Percentiles rank a stretch among this genome's conserved stretches.
Evolutionary conservation across 2,329 filamentous ascomycete genomes (phyloP).

Genomic region (Scedosporium aurantiacum): DNA sequence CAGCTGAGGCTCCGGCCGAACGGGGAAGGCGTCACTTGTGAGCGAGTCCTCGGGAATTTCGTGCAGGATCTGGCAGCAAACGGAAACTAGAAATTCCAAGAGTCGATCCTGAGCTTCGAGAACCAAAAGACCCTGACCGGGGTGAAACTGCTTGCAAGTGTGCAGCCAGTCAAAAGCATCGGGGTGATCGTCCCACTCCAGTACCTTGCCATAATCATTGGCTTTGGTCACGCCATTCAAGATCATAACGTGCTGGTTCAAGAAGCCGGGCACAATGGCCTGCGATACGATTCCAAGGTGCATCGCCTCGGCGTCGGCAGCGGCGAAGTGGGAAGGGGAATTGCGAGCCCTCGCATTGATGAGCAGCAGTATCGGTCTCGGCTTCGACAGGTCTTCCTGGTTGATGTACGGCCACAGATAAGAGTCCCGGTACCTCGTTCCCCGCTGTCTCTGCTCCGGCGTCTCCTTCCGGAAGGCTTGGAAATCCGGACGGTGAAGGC

Average conservation of each 20-base stretch:
- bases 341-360: conserved; percentile 40
- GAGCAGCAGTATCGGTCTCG: conserved; percentile 34
- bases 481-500: conserved; percentile 41
- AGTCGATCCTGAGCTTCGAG: conserved; percentile 40
- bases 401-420: conserved; percentile 47
- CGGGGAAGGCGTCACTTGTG: conserved; percentile 16
- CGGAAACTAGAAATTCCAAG: conserved; percentile 36
- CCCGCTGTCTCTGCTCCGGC: conserved; percentile 7
- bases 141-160: conserved; percentile 23
- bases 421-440: conserved; percentile 17
- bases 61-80: conserved; percentile 35
- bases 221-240: conserved; percentile 17
- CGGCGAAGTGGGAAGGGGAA: conserved; percentile 34
- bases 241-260: conserved; percentile 23
- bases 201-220: conserved; percentile 24
- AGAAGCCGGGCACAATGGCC: conserved; percentile 16
- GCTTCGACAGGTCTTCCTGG: conserved; percentile 38
- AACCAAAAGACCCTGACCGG: conserved; percentile 35
- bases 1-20: conserved; percentile 26
- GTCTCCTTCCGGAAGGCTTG: conserved; percentile 19
- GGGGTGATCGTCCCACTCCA: conserved; percentile 20
- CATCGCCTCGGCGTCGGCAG: conserved; percentile 27
- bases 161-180: conserved; percentile 26
- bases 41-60: conserved; percentile 29
- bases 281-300: conserved; percentile 17